Evolutionary conservation across 495 filamentous ascomycete species (phyloP).

Genomic region (Hypoxylon perforatum): DNA sequence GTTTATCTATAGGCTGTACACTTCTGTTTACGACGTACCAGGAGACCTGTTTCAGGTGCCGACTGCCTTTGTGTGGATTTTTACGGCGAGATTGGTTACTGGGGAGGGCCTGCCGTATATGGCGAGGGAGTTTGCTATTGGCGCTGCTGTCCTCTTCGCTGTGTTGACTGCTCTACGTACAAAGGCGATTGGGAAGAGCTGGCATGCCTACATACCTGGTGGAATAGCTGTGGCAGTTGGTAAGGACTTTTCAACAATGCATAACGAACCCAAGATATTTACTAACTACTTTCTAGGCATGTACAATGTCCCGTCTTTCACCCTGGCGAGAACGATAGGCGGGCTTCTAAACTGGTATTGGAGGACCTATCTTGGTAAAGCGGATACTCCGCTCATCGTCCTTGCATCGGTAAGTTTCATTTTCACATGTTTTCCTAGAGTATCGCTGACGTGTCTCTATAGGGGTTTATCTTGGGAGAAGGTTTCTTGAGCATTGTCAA

Average conservation of each 20-base stretch:
- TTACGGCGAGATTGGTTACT: slow-evolving; percentile 93
- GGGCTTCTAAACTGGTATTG: slow-evolving; percentile 89
- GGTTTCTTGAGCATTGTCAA: slow-evolving; percentile 94
- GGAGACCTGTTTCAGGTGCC: slow-evolving; percentile 92
- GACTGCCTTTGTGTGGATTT: slow-evolving; percentile 96
- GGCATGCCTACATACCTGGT: slow-evolving; percentile 78
- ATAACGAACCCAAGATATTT: background rate
- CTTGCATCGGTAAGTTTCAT: slow-evolving; percentile 62
- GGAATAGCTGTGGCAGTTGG: slow-evolving; percentile 95
- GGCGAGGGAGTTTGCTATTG: slow-evolving; percentile 80
- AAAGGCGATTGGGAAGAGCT: slow-evolving; percentile 56
- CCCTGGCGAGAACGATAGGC: slow-evolving; percentile 86
- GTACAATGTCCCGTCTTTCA: slow-evolving; percentile 97
- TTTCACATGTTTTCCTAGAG: background rate
- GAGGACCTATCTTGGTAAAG: slow-evolving; percentile 59
- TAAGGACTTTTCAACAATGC: slow-evolving; percentile 47
- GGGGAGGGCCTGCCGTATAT: slow-evolving; percentile 87
- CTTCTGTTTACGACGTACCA: slow-evolving; percentile 86
- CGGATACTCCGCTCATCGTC: slow-evolving; percentile 69
- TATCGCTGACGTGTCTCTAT: slow-evolving; percentile 7
- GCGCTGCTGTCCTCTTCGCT: slow-evolving; percentile 76
- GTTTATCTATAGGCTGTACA: slow-evolving; percentile 90
- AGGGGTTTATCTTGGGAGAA: slow-evolving; percentile 92
- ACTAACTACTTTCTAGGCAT: slow-evolving; percentile 70
- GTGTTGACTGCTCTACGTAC: slow-evolving; percentile 75